Percentiles rank a stretch among this genome's conserved stretches.
Evolutionary conservation across 345 rosid genomes (phyloP).

Genomic region (Eucalyptus albens): DNA sequence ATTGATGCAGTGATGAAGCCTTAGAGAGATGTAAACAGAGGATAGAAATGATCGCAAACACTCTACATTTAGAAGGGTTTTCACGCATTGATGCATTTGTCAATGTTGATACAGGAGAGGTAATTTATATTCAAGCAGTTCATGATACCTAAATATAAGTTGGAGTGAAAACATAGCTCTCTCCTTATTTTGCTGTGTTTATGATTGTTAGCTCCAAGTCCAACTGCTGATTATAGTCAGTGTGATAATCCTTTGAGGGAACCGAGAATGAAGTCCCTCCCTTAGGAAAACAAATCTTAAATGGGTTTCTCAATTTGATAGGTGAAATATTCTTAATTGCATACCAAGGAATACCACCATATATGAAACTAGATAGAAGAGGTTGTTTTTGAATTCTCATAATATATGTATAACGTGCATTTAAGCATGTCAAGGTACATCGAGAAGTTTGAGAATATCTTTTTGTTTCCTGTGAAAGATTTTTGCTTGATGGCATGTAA

Average conservation of each 20-base stretch:
- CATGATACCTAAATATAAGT: background rate
- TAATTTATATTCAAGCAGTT: background rate
- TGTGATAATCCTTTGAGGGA: background rate
- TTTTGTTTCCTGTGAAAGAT: background rate
- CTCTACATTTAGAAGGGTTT: conserved; percentile 73
- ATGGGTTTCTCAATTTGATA: background rate
- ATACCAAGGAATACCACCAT: background rate
- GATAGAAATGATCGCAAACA: conserved; percentile 70
- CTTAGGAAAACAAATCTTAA: background rate
- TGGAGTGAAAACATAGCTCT: background rate
- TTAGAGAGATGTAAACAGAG: conserved; percentile 55
- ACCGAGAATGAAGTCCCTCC: background rate
- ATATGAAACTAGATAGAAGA: background rate
- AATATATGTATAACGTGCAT: background rate
- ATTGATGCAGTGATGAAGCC: conserved; percentile 41
- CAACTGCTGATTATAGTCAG: background rate
- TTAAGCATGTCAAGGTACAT: background rate
- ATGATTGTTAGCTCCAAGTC: background rate
- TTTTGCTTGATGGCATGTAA: background rate
- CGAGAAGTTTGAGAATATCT: background rate
- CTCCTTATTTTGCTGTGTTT: background rate
- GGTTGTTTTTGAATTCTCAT: background rate
- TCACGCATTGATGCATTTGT: conserved; percentile 90
- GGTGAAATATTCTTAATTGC: background rate
- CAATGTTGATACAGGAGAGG: conserved; percentile 90